Conservation (phyloP, 2,329 filamentous ascomycete species). For the Botrytis paeoniae region DNA sequence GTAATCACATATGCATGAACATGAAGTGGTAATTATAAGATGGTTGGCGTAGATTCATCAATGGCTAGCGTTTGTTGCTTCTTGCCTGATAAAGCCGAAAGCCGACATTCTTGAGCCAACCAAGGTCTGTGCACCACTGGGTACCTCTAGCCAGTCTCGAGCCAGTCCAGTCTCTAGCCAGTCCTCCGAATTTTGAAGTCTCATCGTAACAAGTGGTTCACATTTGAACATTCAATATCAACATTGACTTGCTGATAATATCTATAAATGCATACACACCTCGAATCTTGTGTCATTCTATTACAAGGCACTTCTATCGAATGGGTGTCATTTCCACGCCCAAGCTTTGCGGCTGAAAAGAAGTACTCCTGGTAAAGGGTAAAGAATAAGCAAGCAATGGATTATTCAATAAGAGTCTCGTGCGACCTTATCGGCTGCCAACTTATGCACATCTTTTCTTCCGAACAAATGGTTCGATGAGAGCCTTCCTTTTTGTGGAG, state of each 20-base stretch:
- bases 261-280: background rate
- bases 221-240: background rate
- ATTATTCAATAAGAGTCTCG: background rate
- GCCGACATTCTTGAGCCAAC: background rate
- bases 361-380: too few species aligned
- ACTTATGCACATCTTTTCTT: constrained; percentile 16
- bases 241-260: background rate
- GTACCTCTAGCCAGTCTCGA: background rate
- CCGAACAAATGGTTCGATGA: constrained; percentile 13
- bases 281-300: background rate
- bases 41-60: background rate
- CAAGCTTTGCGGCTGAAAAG: constrained; percentile 10
- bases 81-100: background rate
- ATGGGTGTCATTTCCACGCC: background rate
- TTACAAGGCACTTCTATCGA: background rate
- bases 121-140: background rate
- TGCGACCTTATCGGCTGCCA: constrained; percentile 5
- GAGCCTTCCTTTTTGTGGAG: background rate
- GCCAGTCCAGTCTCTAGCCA: background rate
- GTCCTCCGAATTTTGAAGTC: background rate
- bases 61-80: background rate
- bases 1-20: background rate
- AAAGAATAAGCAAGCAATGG: background rate
- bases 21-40: background rate
- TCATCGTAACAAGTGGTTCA: background rate